These are phyloP conservation scores for Trifolium subterraneum DNA, from an alignment of 306 rosid genomes.

Conservation along the genomic window DNA sequence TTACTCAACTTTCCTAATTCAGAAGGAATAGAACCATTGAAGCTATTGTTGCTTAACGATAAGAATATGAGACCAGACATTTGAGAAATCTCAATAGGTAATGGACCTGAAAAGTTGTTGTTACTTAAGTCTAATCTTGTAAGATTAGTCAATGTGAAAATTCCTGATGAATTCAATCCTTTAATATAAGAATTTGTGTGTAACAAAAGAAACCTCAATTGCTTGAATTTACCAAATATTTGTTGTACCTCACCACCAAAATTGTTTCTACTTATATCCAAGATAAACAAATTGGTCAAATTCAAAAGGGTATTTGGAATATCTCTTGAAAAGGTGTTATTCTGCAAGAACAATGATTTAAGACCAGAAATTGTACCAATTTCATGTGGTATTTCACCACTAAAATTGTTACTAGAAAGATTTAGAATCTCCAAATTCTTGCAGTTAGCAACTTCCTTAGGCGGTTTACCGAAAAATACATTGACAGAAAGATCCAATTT, in stretches of 20 bases:
- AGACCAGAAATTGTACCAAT: conserved; percentile 65
- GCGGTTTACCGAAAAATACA: conserved; percentile 53
- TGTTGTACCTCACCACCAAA: conserved; percentile 70
- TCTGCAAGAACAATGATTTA: conserved; percentile 61
- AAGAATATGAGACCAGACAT: conserved; percentile 62
- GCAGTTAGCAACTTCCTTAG: conserved; percentile 66
- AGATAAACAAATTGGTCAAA: conserved; percentile 61
- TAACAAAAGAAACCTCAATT: conserved; percentile 66
- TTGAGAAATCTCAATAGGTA: conserved; percentile 69
- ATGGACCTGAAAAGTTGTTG: conserved; percentile 78
- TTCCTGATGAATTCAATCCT: conserved; percentile 69
- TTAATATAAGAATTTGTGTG: conserved; percentile 63
- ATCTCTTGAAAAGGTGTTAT: conserved; percentile 63
- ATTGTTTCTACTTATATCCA: conserved; percentile 82
- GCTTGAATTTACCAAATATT: conserved; percentile 70
- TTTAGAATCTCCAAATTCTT: conserved; percentile 50
- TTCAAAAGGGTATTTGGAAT: conserved; percentile 65
- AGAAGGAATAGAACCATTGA: conserved; percentile 63
- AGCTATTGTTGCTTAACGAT: conserved; percentile 68
- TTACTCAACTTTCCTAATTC: conserved; percentile 55
- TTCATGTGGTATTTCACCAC: conserved; percentile 65
- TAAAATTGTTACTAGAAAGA: conserved; percentile 63
- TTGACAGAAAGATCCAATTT: conserved; percentile 71
- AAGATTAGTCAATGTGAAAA: conserved; percentile 67
- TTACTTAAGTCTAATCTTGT: conserved; percentile 59